phyloP scores from a whole-genome alignment of 495 filamentous ascomycete species.

The Penicillium subrubescens region DNA sequence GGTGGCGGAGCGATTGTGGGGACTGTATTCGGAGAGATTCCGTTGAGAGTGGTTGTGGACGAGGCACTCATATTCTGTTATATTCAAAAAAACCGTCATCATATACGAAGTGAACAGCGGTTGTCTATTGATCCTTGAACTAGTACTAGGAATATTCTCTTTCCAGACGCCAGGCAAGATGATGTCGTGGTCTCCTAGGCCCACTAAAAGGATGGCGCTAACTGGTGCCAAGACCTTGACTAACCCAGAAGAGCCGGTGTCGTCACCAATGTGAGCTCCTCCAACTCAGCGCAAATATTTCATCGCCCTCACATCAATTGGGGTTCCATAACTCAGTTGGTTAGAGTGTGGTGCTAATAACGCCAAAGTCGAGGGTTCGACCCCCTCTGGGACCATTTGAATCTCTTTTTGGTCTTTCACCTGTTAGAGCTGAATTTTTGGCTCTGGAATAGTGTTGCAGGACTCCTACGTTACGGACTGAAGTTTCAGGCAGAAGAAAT shows the following conservation, averaged over 20 bases:
- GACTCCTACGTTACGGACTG: neutral
- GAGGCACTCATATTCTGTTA: too few species aligned
- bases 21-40: neutral
- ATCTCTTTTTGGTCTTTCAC: neutral
- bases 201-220: neutral
- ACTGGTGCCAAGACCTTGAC: neutral
- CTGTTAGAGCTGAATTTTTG: neutral
- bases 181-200: neutral
- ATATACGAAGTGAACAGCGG: too few species aligned
- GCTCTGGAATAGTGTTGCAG: neutral
- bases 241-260: neutral
- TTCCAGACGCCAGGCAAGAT: neutral
- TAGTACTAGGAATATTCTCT: too few species aligned
- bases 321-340: slow-evolving; percentile 38
- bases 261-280: too few species aligned
- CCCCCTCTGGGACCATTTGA: slow-evolving; percentile 14
- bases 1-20: neutral
- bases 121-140: too few species aligned
- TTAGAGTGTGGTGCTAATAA: slow-evolving; percentile 44
- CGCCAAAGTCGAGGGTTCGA: slow-evolving; percentile 38
- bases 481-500: too few species aligned
- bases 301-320: neutral
- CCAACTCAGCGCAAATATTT: neutral
- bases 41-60: too few species aligned
- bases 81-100: too few species aligned